Base-by-base conservation (phyloP, 2,329 filamentous ascomycete species). In the Capronia americana region DNA sequence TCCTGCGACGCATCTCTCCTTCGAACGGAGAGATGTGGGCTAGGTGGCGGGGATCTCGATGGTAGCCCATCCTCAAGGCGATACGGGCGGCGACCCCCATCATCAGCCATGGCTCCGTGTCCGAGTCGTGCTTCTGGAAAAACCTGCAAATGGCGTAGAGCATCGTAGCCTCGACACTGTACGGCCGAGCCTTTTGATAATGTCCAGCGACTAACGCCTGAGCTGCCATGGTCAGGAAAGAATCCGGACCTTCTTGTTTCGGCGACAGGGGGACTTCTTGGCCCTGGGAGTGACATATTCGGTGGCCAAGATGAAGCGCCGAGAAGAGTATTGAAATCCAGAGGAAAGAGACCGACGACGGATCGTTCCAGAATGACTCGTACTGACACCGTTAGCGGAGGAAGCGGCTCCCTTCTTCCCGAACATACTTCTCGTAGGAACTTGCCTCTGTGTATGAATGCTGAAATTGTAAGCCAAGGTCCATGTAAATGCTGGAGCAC, bases 121-220 rank as follows among this genome's bases (percentile, higher is more conserved):
- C 54, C 1, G 46, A 50, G 12, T 60, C 62, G 12, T 51, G 24
- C 17, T 48, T 51, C 8, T 48, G 55, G 11, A 57, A 57, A 23
- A 64, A 56, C 50, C 56, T 50, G 50, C 24, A 30, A 4, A 50
- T 55, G 10, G 62, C 62, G 24, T 64, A 59, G 6, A 64, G 44
- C 54, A 55, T 41, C 44, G 46, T 28, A 30, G 62, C 46, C 26
- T 64, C 62, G 7, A 64, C 56, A 20, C 54, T 64, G 32, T 64
- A 64, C 30, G 62, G 77, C 23, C 83, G 81, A 0, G 83, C 80
- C 62, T 82, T 82, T 1, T 82, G 85, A 66, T 87, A 85, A 66
- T 87, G 83, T 8, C 82, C 83, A 44, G 85, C 5, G 12, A 85
- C 73, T 12, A 88, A 75, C 67, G 84, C 86, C 70, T 87, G 85